These are phyloP conservation scores for Letharia lupina DNA, from an alignment of 495 filamentous ascomycete species.

Conservation along the genomic window DNA sequence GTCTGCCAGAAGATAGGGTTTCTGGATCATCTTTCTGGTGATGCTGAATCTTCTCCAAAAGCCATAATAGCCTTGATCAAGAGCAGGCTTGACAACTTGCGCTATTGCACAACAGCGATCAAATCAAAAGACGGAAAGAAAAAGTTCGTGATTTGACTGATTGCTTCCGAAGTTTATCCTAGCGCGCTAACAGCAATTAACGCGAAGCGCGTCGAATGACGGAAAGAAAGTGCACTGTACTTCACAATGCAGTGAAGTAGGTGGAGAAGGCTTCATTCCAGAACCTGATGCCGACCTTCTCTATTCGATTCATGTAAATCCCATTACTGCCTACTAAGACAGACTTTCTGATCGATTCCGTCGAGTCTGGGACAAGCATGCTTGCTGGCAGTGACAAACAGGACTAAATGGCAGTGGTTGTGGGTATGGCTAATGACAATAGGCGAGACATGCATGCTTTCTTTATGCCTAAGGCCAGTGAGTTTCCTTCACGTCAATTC, in stretches of 20 bases:
- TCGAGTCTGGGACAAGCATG: neutral
- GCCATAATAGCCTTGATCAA: neutral
- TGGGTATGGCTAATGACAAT: constrained; percentile 20
- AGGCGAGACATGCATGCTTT: constrained; percentile 37
- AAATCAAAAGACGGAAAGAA: neutral
- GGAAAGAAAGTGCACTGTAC: neutral
- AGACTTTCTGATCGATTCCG: neutral
- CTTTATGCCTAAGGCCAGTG: constrained; percentile 28
- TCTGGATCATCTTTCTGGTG: constrained; percentile 35
- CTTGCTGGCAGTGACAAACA: neutral
- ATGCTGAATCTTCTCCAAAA: neutral
- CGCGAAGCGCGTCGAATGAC: constrained; percentile 9
- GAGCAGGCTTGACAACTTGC: neutral
- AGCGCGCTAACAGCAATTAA: neutral
- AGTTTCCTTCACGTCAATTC: constrained; percentile 25
- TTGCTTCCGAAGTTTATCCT: constrained; percentile 4
- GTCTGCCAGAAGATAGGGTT: constrained; percentile 50
- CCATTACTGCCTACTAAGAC: neutral
- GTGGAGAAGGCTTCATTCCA: no score
- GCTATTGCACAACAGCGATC: neutral
- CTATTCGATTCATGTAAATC: neutral
- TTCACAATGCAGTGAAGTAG: neutral
- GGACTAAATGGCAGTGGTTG: constrained; percentile 20
- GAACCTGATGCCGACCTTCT: neutral
- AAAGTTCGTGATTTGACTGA: constrained; percentile 12